A percentile compares a stretch with the other conserved stretches of the same genome.
These are phyloP conservation scores for Mrakia hoshinonis DNA, from an alignment of 768 basidiomycete species.

Conservation along the genomic window DNA sequence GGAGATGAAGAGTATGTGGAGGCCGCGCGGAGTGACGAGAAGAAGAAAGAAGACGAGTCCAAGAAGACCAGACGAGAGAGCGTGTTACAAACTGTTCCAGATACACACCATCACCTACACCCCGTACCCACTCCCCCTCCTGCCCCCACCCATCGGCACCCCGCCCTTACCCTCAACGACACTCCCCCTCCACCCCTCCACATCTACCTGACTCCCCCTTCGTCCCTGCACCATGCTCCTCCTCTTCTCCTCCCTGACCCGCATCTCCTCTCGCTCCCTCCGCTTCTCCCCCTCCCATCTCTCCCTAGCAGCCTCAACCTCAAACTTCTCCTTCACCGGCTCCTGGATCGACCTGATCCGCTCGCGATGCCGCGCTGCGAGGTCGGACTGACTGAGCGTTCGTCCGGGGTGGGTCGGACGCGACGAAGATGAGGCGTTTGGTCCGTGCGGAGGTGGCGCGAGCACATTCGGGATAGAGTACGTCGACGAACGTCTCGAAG, in stretches of 20 bases:
- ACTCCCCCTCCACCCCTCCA: conserved; percentile 19
- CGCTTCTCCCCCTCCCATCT: conserved; percentile 6
- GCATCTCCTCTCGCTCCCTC: conserved; percentile 5
- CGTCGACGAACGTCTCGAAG: not conserved
- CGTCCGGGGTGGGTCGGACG: not conserved
- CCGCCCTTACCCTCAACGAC: not conserved
- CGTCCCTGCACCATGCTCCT: not conserved
- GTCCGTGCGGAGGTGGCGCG: not conserved
- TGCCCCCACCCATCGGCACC: not conserved
- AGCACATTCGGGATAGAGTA: not conserved
- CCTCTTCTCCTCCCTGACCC: not conserved
- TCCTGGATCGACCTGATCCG: not conserved
- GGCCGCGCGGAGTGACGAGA: too few species aligned
- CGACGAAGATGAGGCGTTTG: not conserved
- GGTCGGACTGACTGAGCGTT: not conserved
- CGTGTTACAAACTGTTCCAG: too few species aligned
- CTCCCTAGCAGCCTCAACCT: not conserved
- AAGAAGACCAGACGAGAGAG: too few species aligned
- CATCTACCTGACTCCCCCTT: conserved; percentile 12
- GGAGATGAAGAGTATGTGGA: too few species aligned
- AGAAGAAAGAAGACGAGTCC: too few species aligned
- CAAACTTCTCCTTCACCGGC: conserved; percentile 1
- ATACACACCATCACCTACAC: too few species aligned
- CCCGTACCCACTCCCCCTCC: too few species aligned
- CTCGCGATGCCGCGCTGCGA: conserved; percentile 9